These are phyloP conservation scores for Achlya hypogyna DNA, from an alignment of 352 stramenopile species.

Conservation along the genomic window DNA sequence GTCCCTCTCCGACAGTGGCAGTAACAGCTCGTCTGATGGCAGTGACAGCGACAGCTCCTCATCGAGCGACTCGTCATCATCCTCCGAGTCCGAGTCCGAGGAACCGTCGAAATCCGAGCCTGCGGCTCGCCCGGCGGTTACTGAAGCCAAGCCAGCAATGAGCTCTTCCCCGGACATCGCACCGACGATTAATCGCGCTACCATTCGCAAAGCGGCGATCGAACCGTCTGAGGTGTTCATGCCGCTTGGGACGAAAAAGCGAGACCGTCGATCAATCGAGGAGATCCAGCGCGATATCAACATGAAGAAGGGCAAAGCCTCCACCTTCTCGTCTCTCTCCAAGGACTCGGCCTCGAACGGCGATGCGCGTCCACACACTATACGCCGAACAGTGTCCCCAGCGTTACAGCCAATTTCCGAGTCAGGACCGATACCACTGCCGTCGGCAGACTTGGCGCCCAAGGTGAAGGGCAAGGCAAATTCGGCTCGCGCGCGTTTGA, in stretches of 20 bases:
- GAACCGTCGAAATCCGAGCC: not conserved
- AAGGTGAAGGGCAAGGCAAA: slow-evolving; percentile 56
- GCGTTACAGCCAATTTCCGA: slow-evolving; percentile 40
- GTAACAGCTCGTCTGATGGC: slow-evolving; percentile 9
- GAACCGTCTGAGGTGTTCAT: slow-evolving; percentile 45
- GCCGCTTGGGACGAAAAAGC: slow-evolving; percentile 75
- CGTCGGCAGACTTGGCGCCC: not conserved
- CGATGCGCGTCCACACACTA: slow-evolving; percentile 25
- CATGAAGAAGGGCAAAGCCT: slow-evolving; percentile 33
- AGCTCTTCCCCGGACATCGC: not conserved
- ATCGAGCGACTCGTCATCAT: slow-evolving; percentile 67
- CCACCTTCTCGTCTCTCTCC: not conserved
- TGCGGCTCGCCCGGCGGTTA: not conserved
- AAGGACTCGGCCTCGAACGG: slow-evolving; percentile 18
- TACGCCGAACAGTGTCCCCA: slow-evolving; percentile 15
- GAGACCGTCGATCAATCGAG: slow-evolving; percentile 80
- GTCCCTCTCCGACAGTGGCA: slow-evolving; percentile 7
- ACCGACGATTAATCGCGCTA: slow-evolving; percentile 40
- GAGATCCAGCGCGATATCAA: slow-evolving; percentile 76
- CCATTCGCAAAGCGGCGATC: slow-evolving; percentile 51
- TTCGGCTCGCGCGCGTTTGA: slow-evolving; percentile 57
- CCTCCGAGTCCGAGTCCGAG: slow-evolving; percentile 71
- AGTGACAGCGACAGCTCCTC: slow-evolving; percentile 38
- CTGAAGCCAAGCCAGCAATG: not conserved
- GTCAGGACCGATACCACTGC: slow-evolving; percentile 31